A percentile compares a stretch with the other conserved stretches of the same genome.
These are phyloP conservation scores for Malassezia caprae DNA, from an alignment of 1,284 basidiomycete genomes.

Conservation along the genomic window DNA sequence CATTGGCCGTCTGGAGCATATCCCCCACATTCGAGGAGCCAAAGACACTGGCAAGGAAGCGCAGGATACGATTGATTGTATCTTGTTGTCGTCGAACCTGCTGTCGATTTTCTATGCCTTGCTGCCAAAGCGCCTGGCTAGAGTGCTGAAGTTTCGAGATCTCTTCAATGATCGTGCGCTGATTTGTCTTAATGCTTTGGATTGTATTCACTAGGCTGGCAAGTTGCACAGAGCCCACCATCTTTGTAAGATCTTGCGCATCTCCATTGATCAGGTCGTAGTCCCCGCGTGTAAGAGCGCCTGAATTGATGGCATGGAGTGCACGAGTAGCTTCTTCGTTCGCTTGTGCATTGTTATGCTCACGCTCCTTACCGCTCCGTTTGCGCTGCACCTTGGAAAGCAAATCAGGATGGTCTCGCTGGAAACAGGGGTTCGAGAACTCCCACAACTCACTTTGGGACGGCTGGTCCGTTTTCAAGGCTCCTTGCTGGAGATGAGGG, in stretches of 20 bases:
- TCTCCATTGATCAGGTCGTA: slow-evolving; percentile 10
- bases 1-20: slow-evolving; percentile 6
- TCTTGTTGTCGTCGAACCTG: slow-evolving; percentile 84
- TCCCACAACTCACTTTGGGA: slow-evolving; percentile 78
- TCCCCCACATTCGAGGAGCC: slow-evolving; percentile 52
- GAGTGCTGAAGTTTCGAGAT: slow-evolving; percentile 75
- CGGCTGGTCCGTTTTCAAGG: slow-evolving; percentile 54
- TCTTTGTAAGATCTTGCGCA: slow-evolving; percentile 14
- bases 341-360: slow-evolving; percentile 18
- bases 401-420: slow-evolving; percentile 76
- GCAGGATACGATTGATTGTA: slow-evolving; percentile 89
- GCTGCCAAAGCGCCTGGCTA: slow-evolving; percentile 84
- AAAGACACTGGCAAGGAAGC: slow-evolving; percentile 87
- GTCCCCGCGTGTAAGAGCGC: slow-evolving; percentile 26
- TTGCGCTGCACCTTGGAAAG: slow-evolving; percentile 75
- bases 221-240: slow-evolving; percentile 24
- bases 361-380: slow-evolving; percentile 46
- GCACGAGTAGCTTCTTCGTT: slow-evolving; percentile 15
- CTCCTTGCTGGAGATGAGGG: slow-evolving; percentile 84
- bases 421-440: slow-evolving; percentile 82
- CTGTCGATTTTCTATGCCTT: slow-evolving; percentile 67
- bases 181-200: slow-evolving; percentile 77
- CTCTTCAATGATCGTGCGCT: slow-evolving; percentile 76
- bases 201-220: slow-evolving; percentile 64
- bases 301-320: slow-evolving; percentile 21